These are phyloP conservation scores for Lyophyllum atratum DNA, from an alignment of 768 basidiomycete genomes.

Conservation along the genomic window DNA sequence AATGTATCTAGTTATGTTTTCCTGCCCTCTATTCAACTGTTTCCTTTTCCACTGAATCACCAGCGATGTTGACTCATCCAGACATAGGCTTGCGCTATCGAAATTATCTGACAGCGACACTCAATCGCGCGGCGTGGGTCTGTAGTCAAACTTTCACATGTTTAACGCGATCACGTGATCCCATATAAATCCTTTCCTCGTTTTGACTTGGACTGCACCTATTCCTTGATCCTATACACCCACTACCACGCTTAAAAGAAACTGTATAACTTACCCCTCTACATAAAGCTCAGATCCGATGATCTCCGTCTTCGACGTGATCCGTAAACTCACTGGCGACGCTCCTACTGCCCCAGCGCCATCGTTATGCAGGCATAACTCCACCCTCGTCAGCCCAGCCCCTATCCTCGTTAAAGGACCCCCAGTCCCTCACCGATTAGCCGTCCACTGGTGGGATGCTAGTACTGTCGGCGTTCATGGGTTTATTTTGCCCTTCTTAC, in stretches of 20 bases:
- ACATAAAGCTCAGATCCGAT: neutral
- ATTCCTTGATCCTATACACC: neutral
- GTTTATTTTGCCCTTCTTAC: neutral
- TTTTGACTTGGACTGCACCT: neutral
- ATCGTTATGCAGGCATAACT: neutral
- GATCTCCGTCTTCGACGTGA: neutral
- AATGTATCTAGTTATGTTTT: too few species aligned
- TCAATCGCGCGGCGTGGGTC: too few species aligned
- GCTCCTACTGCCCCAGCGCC: neutral
- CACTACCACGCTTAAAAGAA: too few species aligned
- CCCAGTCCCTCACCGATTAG: neutral
- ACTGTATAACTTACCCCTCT: too few species aligned
- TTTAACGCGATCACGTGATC: neutral
- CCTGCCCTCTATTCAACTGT: too few species aligned
- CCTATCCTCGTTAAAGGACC: neutral
- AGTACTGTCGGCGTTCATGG: neutral
- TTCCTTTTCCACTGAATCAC: too few species aligned
- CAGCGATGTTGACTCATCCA: too few species aligned
- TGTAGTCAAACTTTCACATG: too few species aligned
- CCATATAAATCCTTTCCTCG: neutral
- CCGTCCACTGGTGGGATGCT: neutral
- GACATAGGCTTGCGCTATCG: too few species aligned
- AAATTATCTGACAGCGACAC: too few species aligned
- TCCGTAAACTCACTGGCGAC: neutral
- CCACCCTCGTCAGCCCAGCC: neutral